Base-by-base conservation (phyloP, 257 asterid genomes). In the Dorcoceras hygrometricum region DNA sequence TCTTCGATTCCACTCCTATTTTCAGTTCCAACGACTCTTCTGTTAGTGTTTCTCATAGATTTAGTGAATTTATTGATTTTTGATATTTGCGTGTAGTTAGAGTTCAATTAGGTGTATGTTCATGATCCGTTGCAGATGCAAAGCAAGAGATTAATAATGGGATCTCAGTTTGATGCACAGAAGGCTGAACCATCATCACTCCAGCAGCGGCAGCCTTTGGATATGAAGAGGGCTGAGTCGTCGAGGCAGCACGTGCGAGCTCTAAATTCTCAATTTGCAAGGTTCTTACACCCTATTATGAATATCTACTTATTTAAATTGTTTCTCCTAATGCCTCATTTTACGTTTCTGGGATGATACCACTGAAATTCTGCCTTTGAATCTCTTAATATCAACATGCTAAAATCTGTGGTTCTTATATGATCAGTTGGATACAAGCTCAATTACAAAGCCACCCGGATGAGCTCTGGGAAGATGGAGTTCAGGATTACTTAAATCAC, bases 381-480 rank as follows among this genome's bases (percentile, higher is more conserved):
- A 61, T 31, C 7, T 26, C 55, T 36, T 26, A 4, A 58, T 23
- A 51, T 57, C 64, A 57, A 71, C 8, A 10, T 53, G 73, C 77
- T 77, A 50, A 66, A 32, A 34, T 68, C 59, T 7, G 43, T 24
- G 4, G 54, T 48, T 66, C 43, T 68, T 66, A 36, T 24, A 19
- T 81, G 66, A 59, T 50, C 97, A 94, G 99, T 82, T 94, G 99
- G 99, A 81, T 94, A 68, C 95, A 87, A 80, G 67, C 75, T 24
- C 99, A 90, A 69, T 57, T 94, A 62, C 83, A 82, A 69, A 83
- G 87, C 80, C 95, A 94, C 72, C 97, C 99, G 28, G 97, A 94
- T 72, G 99, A 90, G 83, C 96, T 94, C 57, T 94, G 99, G 99
- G 96, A 87, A 74, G 99, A 90, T 63, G 99, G 97, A 71, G 77